Evolutionary conservation across 2,329 filamentous ascomycete genomes (phyloP), one percentile per base, ranked within the genome.

Genomic region (Aspergillus luchuensis): DNA sequence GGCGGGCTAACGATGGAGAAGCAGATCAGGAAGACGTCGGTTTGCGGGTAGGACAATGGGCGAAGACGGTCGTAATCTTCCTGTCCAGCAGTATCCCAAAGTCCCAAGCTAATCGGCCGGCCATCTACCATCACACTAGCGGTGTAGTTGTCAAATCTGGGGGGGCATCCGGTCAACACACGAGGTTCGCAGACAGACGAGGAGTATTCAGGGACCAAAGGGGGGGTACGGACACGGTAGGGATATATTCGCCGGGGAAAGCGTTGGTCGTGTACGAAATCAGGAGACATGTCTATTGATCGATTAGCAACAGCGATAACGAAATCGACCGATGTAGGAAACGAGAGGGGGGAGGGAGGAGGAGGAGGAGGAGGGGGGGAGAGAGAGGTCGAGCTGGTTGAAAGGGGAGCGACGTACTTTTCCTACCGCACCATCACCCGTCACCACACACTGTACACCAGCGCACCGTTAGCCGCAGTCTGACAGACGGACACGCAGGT

Each of bases 181-280:
- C 55, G 54, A 52, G 33, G 39, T 69, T 56, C 54, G 51, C 39
- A 33, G 25, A 51, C 19, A 57, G 43, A 69, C 23, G 62, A 47
- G 52, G 8, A 50, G 17, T 13, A 36, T 13, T 13, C 47, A 58
- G 67, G 63, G 71, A 51, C 57, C 11, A 36, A 33, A 13, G 11
- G 11, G 33, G 50, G 66, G 66, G 50, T 58, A 77, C 76, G 70
- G 67, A 79, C 77, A 99, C 95, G 72, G 95, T 99, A 69, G 95
- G 95, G 71, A 99, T 98, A 81, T 99, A 99, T 85, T 99, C 95
- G 79, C 95, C 95, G n/a, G 95, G 95, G 79, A 99, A 99, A 67
- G 95, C 95, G 83, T 98, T 99, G 66, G 95, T 99, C 66, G 95
- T 98, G 83, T 99, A 99, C 56, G 94, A 98, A 78, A 99, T 99